phyloP scores from a whole-genome alignment of 2,329 filamentous ascomycete species.

The Neurospora sp. region DNA sequence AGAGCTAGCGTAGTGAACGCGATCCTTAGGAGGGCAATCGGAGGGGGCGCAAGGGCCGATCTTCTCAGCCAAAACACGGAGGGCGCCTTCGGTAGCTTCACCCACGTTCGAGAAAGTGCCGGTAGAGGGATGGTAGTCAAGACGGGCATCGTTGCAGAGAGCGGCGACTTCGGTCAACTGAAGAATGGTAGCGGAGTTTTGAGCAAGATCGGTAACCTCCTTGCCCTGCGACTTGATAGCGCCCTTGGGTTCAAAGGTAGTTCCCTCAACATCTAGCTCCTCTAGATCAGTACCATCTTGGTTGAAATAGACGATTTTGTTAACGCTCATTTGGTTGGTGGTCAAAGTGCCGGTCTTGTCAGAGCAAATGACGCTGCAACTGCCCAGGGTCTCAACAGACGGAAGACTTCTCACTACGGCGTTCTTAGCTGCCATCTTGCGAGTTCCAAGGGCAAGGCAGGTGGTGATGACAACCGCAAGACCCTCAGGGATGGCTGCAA shows the following conservation, averaged over 20 bases:
- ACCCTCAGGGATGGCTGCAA: conserved; percentile 95
- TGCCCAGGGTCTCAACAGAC: conserved; percentile 94
- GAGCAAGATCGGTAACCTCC: conserved; percentile 55
- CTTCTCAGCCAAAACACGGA: conserved; percentile 88
- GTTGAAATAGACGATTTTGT: conserved; percentile 77
- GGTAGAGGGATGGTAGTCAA: conserved; percentile 71
- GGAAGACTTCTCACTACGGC: conserved; percentile 92
- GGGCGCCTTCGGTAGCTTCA: conserved; percentile 88
- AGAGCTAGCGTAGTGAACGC: conserved; percentile 71
- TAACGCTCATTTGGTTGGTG: conserved; percentile 99
- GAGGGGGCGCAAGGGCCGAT: conserved; percentile 67
- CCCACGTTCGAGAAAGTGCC: conserved; percentile 73
- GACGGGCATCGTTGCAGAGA: conserved; percentile 80
- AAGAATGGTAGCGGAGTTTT: conserved; percentile 63
- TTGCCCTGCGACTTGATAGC: conserved; percentile 61
- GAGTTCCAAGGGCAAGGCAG: conserved; percentile 86
- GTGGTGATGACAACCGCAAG: conserved; percentile 98
- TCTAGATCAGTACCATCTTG: conserved; percentile 64
- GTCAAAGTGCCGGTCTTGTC: conserved; percentile 98
- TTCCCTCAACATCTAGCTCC: conserved; percentile 84
- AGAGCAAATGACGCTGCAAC: conserved; percentile 98
- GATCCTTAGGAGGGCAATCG: conserved; percentile 44
- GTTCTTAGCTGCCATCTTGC: conserved; percentile 98
- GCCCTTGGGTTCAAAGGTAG: conserved; percentile 80
- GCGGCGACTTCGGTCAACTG: conserved; percentile 65